Conservation (phyloP, 2,329 filamentous ascomycete species). For the Nectriaceae sp. region DNA sequence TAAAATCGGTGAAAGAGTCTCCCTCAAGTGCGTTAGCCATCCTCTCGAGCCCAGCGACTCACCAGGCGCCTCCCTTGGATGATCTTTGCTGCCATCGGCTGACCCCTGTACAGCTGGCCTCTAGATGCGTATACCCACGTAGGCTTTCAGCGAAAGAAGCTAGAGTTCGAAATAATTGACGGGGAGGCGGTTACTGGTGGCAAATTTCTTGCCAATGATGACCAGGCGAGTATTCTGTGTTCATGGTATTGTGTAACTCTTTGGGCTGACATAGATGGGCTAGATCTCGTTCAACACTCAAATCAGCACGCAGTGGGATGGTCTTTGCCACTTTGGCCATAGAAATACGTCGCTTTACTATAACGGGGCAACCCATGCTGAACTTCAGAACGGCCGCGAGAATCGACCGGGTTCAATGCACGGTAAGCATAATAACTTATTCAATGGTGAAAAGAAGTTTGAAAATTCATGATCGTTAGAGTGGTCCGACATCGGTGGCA, state of each 20-base stretch:
- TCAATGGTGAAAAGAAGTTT: background rate
- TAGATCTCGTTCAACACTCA: conserved; percentile 55
- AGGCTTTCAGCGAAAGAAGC: background rate
- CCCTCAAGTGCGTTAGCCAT: conserved; percentile 51
- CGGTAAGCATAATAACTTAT: background rate
- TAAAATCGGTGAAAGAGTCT: conserved; percentile 47
- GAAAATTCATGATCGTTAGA: conserved; percentile 24
- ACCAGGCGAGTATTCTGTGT: background rate
- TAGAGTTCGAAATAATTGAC: background rate
- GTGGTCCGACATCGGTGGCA: conserved; percentile 38
- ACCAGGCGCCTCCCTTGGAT: too few species aligned
- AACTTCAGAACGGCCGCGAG: background rate
- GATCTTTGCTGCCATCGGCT: too few species aligned
- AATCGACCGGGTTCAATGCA: background rate
- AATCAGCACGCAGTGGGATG: conserved; percentile 58
- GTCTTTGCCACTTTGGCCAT: conserved; percentile 47
- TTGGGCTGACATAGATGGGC: background rate
- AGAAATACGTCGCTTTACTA: conserved; percentile 47
- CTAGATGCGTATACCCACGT: background rate
- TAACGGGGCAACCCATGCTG: conserved; percentile 47
- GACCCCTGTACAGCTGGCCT: background rate
- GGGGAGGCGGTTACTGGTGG: background rate
- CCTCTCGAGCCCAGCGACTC: too few species aligned
- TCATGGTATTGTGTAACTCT: background rate
- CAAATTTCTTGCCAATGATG: background rate